Evolutionary conservation across 805 yeast species (phyloP), one percentile per base, ranked within the genome.

Genomic region (Candida chilensis): DNA sequence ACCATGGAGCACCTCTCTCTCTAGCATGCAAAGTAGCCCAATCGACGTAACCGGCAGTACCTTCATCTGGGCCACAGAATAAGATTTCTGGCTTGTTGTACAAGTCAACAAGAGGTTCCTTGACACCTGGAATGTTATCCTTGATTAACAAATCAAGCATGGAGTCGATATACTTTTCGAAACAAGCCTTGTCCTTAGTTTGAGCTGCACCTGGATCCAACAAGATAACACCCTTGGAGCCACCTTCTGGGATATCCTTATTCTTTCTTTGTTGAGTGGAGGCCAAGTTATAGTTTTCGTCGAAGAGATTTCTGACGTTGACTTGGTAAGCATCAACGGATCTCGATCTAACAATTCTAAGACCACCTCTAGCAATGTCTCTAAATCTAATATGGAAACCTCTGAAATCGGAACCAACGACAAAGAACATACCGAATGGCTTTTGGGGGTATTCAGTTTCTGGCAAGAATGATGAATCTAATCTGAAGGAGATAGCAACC

Each of bases 11-110:
- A 38, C 95, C 94, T 58, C 98, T 78, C 34, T 63, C 58, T 47
- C 82, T 76, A 17, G 98, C 97, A 52, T 90, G 97, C 42, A 77
- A 60, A 16, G 97, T 92, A 8, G 98, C 97, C 97, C 97, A 90
- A 56, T 92, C 88, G 31, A 87, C 95, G 48, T 83, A 79, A 16
- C 80, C 81, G 14, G 98, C 97, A 31, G 97, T 88, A 54, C 95
- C 94, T 67, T 90, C 98, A 61, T 90, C 98, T n/a, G 98, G 98
- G 32, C 98, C 98, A 78, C 90, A 81, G 57, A 85, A 90, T 44
- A 92, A 64, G 45, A 92, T 90, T 65, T 90, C 98, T 29, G 83
- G 85, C 48, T 81, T 71, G 34, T 75, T 74, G 52, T 85, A 79
- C 34, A 84, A 64, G 52, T 90, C 97, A 31, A 90, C 88, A 50